Base-by-base conservation (phyloP, 2,329 filamentous ascomycete genomes). In the Colletotrichum tamarilloi region DNA sequence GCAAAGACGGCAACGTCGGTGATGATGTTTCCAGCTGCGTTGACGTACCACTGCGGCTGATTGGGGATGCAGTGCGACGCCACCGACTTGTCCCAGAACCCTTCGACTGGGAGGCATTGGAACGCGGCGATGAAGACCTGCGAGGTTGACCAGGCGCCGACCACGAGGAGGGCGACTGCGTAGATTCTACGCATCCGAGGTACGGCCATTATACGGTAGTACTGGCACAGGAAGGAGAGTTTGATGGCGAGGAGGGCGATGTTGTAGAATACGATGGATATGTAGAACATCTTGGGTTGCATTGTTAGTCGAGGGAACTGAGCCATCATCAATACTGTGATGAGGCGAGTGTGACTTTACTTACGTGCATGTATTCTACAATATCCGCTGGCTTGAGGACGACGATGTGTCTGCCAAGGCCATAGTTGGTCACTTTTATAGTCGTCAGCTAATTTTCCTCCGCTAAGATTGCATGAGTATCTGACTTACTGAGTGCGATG, bases 221-320 rank as follows among this genome's bases (percentile, higher is more conserved):
- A 84, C 74, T 83, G 82, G n/a, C 81, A 74, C 32, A 83, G 75
- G 56, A 84, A 81, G 3, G 81, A 80, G 42, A 81, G 75, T 67
- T 84, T 84, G 67, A 81, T 77, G 52, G 75, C 74, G 46, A 77
- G 58, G 3, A 83, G 76, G 28, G 77, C 76, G 16, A 75, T 60
- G 64, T 79, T 80, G 76, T 83, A 83, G n/a, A 79, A 70, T 7
- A 83, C 69, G 38, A 82, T 78, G 11, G 78, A 77, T 28, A 79
- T 59, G 69, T 77, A 82, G 66, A 82, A 79, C 24, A 77, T 76
- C n/a, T 69, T 49, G 42, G 19, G 7, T 49, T 49, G 19, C 7
- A 49, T 19, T 11, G 19, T 49, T 22, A 22, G 42, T 49, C 12
- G 42, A n/a, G 42, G 19, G 42, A 8, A 35, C 38, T 12, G 12